Percentiles rank a stretch among this genome's conserved stretches.
phyloP scores from a whole-genome alignment of 352 stramenopile species.

The Phytophthora rubi region DNA sequence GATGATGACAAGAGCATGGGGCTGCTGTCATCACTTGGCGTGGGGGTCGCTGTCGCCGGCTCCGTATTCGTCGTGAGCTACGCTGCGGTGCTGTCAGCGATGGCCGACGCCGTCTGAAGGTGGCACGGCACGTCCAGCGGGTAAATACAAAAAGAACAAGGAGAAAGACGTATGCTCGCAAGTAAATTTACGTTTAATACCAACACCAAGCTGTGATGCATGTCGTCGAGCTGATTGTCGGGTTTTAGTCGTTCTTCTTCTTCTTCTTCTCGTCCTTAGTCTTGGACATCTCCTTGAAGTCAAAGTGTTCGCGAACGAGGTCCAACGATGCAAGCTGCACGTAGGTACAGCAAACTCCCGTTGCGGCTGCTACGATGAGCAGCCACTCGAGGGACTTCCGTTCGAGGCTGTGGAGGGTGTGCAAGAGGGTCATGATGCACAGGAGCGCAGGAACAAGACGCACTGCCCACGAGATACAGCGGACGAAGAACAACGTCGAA shows the following conservation, averaged over 20 bases:
- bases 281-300: constrained; percentile 24
- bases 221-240: neutral
- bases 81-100: constrained; percentile 43
- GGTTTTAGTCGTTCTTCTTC: constrained; percentile 44
- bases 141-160: neutral
- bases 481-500: constrained; percentile 44
- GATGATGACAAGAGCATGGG: constrained; percentile 20
- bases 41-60: constrained; percentile 37
- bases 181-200: constrained; percentile 22
- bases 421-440: constrained; percentile 35
- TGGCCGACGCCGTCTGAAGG: constrained; percentile 29
- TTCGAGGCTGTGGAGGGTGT: constrained; percentile 28
- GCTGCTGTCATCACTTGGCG: constrained; percentile 24
- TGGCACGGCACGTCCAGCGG: neutral
- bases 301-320: constrained; percentile 57
- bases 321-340: constrained; percentile 61
- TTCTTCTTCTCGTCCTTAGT: constrained; percentile 16
- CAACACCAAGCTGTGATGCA: constrained; percentile 3
- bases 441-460: constrained; percentile 30
- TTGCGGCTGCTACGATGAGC: constrained; percentile 45
- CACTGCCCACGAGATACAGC: constrained; percentile 18
- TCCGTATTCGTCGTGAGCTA: constrained; percentile 53
- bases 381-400: constrained; percentile 39
- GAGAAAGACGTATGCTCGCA: neutral
- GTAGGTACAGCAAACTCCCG: constrained; percentile 62